phyloP scores from a whole-genome alignment of 805 yeast species.

The Kazachstania martiniae region DNA sequence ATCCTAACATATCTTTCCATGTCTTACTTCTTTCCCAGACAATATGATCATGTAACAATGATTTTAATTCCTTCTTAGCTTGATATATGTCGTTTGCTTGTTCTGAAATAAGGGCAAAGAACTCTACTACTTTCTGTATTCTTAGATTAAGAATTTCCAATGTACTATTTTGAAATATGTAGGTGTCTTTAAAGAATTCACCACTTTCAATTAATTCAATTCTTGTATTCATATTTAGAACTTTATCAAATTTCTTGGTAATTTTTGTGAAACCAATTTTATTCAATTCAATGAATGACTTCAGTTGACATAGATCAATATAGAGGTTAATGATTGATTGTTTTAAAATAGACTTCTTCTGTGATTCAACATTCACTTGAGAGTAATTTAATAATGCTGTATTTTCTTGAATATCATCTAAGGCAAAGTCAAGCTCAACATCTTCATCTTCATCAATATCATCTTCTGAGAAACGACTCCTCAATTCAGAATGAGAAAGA shows the following conservation, averaged over 20 bases:
- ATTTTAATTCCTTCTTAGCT: conserved; percentile 45
- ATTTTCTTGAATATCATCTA: conserved; percentile 30
- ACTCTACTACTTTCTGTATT: conserved; percentile 41
- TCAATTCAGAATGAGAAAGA: not conserved
- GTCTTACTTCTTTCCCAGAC: conserved; percentile 96
- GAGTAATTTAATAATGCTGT: conserved; percentile 41
- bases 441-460: conserved; percentile 21
- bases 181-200: conserved; percentile 37
- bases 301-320: conserved; percentile 69
- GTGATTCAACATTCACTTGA: conserved; percentile 40
- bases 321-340: conserved; percentile 52
- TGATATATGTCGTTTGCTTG: conserved; percentile 28
- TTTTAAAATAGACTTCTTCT: conserved; percentile 53
- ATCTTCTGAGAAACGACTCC: conserved; percentile 2
- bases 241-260: conserved; percentile 82
- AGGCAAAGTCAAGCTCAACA: conserved; percentile 31
- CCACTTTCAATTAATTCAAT: conserved; percentile 34
- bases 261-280: conserved; percentile 81
- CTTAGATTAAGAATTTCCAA: conserved; percentile 39
- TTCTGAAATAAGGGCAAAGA: conserved; percentile 42
- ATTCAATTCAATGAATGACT: conserved; percentile 76
- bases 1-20: conserved; percentile 89
- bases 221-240: conserved; percentile 46
- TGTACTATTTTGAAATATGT: conserved; percentile 45
- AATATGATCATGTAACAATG: conserved; percentile 74